Conservation (phyloP, 192 early-diverging fungal species). For the Coemansia sp. region DNA sequence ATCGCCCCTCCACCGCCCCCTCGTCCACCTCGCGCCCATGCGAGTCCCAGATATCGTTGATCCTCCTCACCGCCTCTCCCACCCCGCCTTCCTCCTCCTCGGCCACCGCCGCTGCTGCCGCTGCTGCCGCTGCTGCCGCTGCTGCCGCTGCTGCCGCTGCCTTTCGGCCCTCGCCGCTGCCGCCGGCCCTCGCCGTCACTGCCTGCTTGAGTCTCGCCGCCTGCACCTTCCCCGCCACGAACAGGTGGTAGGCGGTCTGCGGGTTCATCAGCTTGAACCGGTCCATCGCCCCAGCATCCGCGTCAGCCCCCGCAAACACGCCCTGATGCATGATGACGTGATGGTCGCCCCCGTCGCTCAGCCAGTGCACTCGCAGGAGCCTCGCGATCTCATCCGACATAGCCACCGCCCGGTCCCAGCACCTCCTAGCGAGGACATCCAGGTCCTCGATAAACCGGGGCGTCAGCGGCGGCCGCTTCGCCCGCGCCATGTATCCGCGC, state of each 20-base stretch:
- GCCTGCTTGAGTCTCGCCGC: constrained; percentile 42
- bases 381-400: constrained; percentile 39
- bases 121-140: no score
- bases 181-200: constrained; percentile 6
- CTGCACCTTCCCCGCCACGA: constrained; percentile 52
- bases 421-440: constrained; percentile 29
- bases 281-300: constrained; percentile 28
- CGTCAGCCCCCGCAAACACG: not conserved
- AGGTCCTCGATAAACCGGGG: constrained; percentile 28
- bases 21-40: constrained; percentile 14
- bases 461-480: constrained; percentile 26
- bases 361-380: constrained; percentile 42
- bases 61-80: constrained; percentile 22
- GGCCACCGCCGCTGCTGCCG: no score
- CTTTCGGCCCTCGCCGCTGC: no score
- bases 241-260: constrained; percentile 51
- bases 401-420: constrained; percentile 35
- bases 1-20: constrained; percentile 13
- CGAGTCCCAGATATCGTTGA: constrained; percentile 40
- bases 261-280: constrained; percentile 51
- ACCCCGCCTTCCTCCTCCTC: not conserved
- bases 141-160: no score
- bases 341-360: constrained; percentile 5
- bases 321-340: not conserved
- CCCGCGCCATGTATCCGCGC: constrained; percentile 39